Percentiles rank a stretch among this genome's conserved stretches.
These are phyloP conservation scores for Globisporangium nunn DNA, from an alignment of 352 stramenopile species.

Conservation along the genomic window DNA sequence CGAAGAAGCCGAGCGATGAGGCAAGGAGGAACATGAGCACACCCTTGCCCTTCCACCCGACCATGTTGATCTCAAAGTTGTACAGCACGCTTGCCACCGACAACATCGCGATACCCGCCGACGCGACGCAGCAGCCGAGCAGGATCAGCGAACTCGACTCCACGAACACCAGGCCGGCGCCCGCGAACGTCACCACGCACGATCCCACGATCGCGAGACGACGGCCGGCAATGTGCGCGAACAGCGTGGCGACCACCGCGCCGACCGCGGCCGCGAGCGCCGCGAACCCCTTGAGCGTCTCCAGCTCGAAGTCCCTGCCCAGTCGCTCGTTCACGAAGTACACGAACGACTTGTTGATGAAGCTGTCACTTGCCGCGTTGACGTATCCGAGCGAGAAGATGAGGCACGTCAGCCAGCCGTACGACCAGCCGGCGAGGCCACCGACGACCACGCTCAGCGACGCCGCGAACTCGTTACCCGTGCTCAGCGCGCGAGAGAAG, in stretches of 20 bases:
- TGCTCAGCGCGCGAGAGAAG: slow-evolving; percentile 78
- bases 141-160: slow-evolving; percentile 60
- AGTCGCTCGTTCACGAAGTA: slow-evolving; percentile 69
- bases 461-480: slow-evolving; percentile 73
- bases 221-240: slow-evolving; percentile 59
- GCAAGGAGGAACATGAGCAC: slow-evolving; percentile 80
- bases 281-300: slow-evolving; percentile 69
- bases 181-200: slow-evolving; percentile 51
- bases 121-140: slow-evolving; percentile 59
- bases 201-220: slow-evolving; percentile 55
- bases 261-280: slow-evolving; percentile 44
- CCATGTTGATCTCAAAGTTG: slow-evolving; percentile 87
- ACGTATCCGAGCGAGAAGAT: slow-evolving; percentile 81
- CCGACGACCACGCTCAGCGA: slow-evolving; percentile 75
- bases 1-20: slow-evolving; percentile 60
- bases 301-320: slow-evolving; percentile 36
- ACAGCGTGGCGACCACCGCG: slow-evolving; percentile 31
- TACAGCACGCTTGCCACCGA: slow-evolving; percentile 71
- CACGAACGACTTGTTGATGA: slow-evolving; percentile 80
- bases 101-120: slow-evolving; percentile 69
- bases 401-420: slow-evolving; percentile 75
- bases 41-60: slow-evolving; percentile 81
- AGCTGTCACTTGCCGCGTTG: slow-evolving; percentile 61
- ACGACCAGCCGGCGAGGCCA: slow-evolving; percentile 59
- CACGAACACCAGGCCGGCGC: slow-evolving; percentile 61